Conservation (phyloP, 2,329 filamentous ascomycete genomes). For the Chrysoporthe cubensis region DNA sequence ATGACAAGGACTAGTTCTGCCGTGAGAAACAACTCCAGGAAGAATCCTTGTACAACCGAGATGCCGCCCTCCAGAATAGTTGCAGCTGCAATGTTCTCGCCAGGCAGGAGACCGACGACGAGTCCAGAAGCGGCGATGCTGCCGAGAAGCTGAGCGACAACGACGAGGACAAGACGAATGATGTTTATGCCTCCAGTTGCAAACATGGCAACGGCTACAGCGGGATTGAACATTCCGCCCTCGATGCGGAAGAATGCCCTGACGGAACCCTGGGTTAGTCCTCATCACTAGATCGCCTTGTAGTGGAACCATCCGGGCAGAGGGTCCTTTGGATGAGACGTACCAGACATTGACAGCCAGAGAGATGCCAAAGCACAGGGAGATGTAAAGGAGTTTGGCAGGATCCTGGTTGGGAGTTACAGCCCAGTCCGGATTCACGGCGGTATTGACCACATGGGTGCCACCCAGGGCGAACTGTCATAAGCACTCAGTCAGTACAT, state of each 20-base stretch:
- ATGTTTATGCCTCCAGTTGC: constrained; percentile 61
- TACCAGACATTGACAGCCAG: constrained; percentile 58
- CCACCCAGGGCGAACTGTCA: constrained; percentile 35
- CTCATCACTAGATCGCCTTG: neutral
- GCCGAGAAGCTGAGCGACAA: constrained; percentile 61
- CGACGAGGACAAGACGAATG: constrained; percentile 54
- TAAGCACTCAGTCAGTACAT: neutral
- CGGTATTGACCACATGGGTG: constrained; percentile 35
- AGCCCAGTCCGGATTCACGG: constrained; percentile 25
- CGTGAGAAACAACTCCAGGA: constrained; percentile 70
- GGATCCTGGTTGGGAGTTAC: constrained; percentile 32
- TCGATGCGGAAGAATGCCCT: constrained; percentile 57
- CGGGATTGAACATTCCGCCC: constrained; percentile 56
- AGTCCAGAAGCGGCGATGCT: constrained; percentile 63
- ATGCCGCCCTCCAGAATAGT: constrained; percentile 59
- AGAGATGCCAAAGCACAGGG: constrained; percentile 53
- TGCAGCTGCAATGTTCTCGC: constrained; percentile 52
- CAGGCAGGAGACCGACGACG: constrained; percentile 61
- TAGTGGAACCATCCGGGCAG: neutral
- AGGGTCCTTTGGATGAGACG: neutral
- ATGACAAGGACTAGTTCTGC: constrained; percentile 66
- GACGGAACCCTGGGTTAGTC: neutral
- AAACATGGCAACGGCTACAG: constrained; percentile 62
- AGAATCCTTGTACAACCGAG: constrained; percentile 61
- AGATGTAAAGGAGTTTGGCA: constrained; percentile 52